Base-by-base conservation (phyloP, 2,329 filamentous ascomycete genomes). In the Parascedosporium putredinis region DNA sequence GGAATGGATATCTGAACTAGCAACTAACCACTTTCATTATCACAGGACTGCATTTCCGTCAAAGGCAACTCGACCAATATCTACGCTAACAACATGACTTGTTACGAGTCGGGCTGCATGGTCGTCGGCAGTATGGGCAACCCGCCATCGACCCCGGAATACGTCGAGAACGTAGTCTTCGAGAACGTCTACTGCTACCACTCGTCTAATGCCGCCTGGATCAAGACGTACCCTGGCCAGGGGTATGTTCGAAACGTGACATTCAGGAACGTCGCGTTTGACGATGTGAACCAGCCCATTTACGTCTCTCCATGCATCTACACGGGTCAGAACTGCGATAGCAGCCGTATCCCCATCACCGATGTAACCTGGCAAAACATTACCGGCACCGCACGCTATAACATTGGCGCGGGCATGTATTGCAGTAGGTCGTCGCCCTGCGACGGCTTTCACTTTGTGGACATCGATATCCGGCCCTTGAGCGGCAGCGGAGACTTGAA, bases 1-100 rank as follows among this genome's bases (percentile, higher is more conserved):
- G n/a, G n/a, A n/a, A n/a, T n/a, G n/a, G n/a, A n/a, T n/a, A n/a
- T n/a, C n/a, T n/a, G n/a, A n/a, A n/a, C n/a, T n/a, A n/a, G n/a
- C n/a, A n/a, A n/a, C 55, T 5, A 57, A 59, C 33, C 16, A 70
- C 73, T 0, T 60, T 76, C 4, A 72, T 72, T 0, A 70, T 64
- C 20, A 73, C 75, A 16, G 72, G 72, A 78, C 55, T 67, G 67
- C 53, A 74, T 81, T 47, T 69, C 72, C 1, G 57, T 72, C 42
- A 81, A 81, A 58, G 71, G 67, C 25, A 81, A 81, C 57, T 73
- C 68, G 40, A 78, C 71, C 16, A 74, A 79, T 54, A 74, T 81
- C 45, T 57, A 60, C 27, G 65, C 80, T 50, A 64, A 67, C 22
- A 67, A 79, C 58, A 68, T 62, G 45, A 64, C 62, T 3, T 77